phyloP scores from a whole-genome alignment of 2,329 filamentous ascomycete species.

The Ceratocystis destructans region DNA sequence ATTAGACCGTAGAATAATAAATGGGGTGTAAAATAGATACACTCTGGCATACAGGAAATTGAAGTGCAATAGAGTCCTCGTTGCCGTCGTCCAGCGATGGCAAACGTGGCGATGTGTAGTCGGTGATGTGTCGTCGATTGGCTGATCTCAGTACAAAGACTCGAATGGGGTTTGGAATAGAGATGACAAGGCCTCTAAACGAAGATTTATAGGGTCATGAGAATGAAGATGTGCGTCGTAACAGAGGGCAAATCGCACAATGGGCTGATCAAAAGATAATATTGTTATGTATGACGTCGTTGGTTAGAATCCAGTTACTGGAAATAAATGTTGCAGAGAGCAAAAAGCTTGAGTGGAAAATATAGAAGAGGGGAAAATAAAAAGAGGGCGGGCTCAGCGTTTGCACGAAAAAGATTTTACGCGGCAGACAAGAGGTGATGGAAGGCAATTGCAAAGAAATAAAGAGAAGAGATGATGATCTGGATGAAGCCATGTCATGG shows the following conservation, averaged over 20 bases:
- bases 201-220: not conserved
- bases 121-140: not conserved
- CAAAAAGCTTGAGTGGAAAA: not conserved
- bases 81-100: not conserved
- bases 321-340: not conserved
- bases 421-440: not conserved
- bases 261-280: constrained; percentile 1
- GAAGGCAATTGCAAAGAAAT: not conserved
- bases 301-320: not conserved
- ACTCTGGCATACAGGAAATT: too few species aligned
- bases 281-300: not conserved
- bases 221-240: not conserved
- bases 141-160: not conserved
- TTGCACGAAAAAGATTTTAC: not conserved
- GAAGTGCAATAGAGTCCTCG: too few species aligned
- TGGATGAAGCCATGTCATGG: not conserved
- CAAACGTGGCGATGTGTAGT: not conserved
- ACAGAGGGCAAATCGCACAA: not conserved
- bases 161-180: not conserved
- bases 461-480: not conserved
- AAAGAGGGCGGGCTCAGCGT: not conserved
- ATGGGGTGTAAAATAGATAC: too few species aligned
- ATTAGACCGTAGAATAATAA: too few species aligned
- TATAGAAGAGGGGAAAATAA: not conserved
- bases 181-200: not conserved